Base-by-base conservation (phyloP, 768 basidiomycete genomes). In the Boletus huronensis region DNA sequence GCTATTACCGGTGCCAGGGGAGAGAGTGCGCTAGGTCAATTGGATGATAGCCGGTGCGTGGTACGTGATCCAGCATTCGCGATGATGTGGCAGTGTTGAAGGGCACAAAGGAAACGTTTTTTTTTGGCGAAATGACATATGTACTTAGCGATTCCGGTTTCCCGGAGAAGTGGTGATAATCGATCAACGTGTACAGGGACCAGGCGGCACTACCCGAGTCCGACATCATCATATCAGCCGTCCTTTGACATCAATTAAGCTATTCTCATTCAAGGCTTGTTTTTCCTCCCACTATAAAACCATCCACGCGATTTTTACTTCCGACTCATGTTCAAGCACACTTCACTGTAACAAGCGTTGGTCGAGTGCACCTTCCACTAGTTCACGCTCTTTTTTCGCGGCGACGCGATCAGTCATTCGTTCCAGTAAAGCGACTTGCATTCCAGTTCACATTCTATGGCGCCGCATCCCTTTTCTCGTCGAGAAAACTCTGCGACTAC, bases 61-160 rank as follows among this genome's bases (percentile, higher is more conserved):
- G 71, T 2, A 78, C 64, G 5, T 50, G 48, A 17, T 78, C 79
- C 54, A 75, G 75, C 57, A 19, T 80, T 54, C 65, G 64, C 45
- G 62, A 67, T 1, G 78, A 80, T 57, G 69, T 77, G 23, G 65
- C 73, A 35, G 65, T 64, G 16, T 53, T 38, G 0, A 46, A 57
- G 31, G 16, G 16, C 28, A 25, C 48, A 32, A 48, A n/a, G 31
- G 52, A 36, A 34, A 39, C 41, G 26, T 7, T n/a, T 40, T 17
- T 31, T n/a, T n/a, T 32, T 35, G 35, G 31, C 43, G 19, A 29
- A n/a, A 9, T 16, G 13, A 34, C 31, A 32, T 34, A n/a, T n/a
- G n/a, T n/a, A 26, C 26, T 23, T 32, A 32, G 25, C 26, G 0
- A n/a, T 54, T 19, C 10, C 36, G 43, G 21, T 38, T 44, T 21